Conservation (phyloP, 2,329 filamentous ascomycete genomes). For the Didymella keratinophila region DNA sequence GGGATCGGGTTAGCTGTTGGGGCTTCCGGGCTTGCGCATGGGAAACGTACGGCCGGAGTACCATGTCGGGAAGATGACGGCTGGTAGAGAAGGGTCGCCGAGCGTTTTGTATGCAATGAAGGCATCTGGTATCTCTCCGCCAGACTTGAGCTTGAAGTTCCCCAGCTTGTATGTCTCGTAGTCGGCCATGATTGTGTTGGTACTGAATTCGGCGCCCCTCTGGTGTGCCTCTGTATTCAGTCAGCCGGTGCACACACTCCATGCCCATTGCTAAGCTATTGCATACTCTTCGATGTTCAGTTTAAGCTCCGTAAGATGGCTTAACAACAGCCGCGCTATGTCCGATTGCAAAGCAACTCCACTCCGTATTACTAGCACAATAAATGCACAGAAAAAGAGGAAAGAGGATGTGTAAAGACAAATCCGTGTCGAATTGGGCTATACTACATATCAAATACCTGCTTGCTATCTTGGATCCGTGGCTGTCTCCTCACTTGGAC, state of each 20-base stretch:
- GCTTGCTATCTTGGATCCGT: slow-evolving; percentile 7
- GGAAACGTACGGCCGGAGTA: slow-evolving; percentile 66
- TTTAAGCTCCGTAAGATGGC: background rate
- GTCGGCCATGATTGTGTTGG: slow-evolving; percentile 3
- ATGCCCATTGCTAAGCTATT: background rate
- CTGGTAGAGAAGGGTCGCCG: slow-evolving; percentile 67
- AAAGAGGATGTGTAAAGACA: background rate
- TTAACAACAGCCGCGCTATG: slow-evolving; percentile 1
- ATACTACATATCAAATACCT: slow-evolving; percentile 6
- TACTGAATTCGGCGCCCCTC: background rate
- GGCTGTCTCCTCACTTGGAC: slow-evolving; percentile 6
- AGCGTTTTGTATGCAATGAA: slow-evolving; percentile 80
- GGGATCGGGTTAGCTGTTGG: slow-evolving; percentile 14
- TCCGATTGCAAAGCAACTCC: slow-evolving; percentile 9
- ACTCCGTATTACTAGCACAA: background rate
- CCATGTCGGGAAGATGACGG: slow-evolving; percentile 80
- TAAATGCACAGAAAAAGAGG: background rate
- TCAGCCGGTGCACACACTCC: background rate
- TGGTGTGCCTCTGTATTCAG: background rate
- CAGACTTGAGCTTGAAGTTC: slow-evolving; percentile 72
- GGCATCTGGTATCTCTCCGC: slow-evolving; percentile 68
- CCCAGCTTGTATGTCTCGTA: slow-evolving; percentile 67
- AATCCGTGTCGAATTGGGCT: background rate
- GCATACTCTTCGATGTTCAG: slow-evolving; percentile 1
- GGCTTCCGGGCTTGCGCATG: slow-evolving; percentile 7